Percentiles rank a stretch among this genome's conserved stretches.
Evolutionary conservation across 148 eudicot genomes (phyloP).

Genomic region (Camellia lanceoleosa): DNA sequence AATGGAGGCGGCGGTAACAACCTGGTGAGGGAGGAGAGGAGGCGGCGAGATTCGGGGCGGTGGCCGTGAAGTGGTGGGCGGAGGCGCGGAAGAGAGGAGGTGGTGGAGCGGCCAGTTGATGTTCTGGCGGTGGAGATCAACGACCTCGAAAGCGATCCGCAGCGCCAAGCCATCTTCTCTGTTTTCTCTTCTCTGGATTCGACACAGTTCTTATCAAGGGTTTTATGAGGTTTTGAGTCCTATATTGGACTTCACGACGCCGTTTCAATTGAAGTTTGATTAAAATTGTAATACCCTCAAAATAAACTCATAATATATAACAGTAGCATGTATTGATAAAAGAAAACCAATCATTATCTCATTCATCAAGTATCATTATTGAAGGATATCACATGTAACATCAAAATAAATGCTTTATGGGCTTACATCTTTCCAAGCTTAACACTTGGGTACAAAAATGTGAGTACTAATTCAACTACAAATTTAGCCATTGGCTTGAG

Average conservation of each 20-base stretch:
- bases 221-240: not conserved
- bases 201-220: not conserved
- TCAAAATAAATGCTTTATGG: no score
- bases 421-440: no score
- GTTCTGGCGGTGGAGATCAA: not conserved
- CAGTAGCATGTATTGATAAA: no score
- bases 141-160: conserved; percentile 41
- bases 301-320: no score
- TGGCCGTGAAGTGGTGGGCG: not conserved
- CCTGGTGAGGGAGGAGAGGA: conserved; percentile 28
- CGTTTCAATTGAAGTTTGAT: not conserved
- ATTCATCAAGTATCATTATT: no score
- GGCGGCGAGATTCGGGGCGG: not conserved
- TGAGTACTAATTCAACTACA: no score
- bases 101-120: not conserved
- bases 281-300: no score
- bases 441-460: no score
- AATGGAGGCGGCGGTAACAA: no score
- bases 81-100: not conserved
- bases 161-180: conserved; percentile 37
- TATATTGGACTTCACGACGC: not conserved
- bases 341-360: no score
- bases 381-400: no score
- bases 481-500: no score
- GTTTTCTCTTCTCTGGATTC: not conserved